Evolutionary conservation across 2,329 filamentous ascomycete genomes (phyloP), one percentile per base, ranked within the genome.

Genomic region (Colletotrichum sp.): DNA sequence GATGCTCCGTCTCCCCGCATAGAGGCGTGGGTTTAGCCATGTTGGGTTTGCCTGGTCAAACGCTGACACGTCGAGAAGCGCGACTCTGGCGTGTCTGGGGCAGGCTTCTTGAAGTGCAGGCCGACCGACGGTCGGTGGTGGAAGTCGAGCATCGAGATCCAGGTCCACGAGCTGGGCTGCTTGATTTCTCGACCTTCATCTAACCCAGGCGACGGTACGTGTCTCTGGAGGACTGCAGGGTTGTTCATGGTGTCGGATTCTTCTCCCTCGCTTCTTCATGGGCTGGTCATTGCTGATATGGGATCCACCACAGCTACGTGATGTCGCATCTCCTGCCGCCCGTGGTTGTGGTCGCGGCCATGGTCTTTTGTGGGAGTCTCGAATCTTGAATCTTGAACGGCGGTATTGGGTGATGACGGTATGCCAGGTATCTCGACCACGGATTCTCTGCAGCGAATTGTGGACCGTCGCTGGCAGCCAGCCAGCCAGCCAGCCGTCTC

Each of bases 1-100:
- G 44, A 34, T 66, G 60, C 76, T 76, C 69, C 62, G 64, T 73
- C 69, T 76, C 76, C 70, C 76, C 76, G 74, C 76, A 76, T 69
- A 49, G 63, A 68, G 76, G 76, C 34, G 76, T 77, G 74, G 24
- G n/a, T 21, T 28, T 77, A 77, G 36, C 60, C 44, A 64, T 30
- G 30, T 39, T 15, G 26, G n/a, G 70, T 39, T 65, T 60, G 64
- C 34, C 57, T 73, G 64, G 55, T 62, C 57, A 36, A 74, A 67
- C 63, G 73, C 69, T 68, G 73, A 72, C 73, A 72, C 64, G 69
- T 73, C 65, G 57, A 73, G 28, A 68, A 76, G 59, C 59, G 44
- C 74, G 57, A 65, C 39, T 65, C 59, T 68, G 55, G 63, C 63
- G 63, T 75, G 57, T 67, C 69, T 72, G 57, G 30, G 65, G 26